A percentile compares a stretch with the other conserved stretches of the same genome.
Evolutionary conservation across 2,329 filamentous ascomycete species (phyloP).

Genomic region (Botrytis pseudocinerea): DNA sequence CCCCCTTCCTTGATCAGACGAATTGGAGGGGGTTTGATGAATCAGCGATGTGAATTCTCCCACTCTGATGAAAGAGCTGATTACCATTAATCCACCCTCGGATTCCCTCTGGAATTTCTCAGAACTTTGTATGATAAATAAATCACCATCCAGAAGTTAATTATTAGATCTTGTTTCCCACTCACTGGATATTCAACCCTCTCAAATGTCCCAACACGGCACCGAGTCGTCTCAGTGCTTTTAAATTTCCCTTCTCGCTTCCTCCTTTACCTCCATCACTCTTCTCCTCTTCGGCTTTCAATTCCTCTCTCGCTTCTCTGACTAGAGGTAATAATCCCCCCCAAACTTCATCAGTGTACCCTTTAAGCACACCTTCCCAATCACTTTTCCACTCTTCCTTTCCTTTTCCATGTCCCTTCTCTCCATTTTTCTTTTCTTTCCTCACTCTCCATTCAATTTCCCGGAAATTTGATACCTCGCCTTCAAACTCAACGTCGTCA

Average conservation of each 20-base stretch:
- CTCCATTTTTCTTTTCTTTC: not conserved
- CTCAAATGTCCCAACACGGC: constrained; percentile 34
- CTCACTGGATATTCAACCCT: not conserved
- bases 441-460: not conserved
- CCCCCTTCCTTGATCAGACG: too few relatives aligned
- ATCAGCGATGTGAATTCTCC: too few relatives aligned
- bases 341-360: constrained; percentile 68
- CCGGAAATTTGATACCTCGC: not conserved
- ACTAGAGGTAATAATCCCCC: constrained; percentile 60
- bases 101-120: not conserved
- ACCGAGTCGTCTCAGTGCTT: constrained; percentile 31
- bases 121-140: not conserved
- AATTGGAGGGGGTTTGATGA: too few relatives aligned
- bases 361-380: constrained; percentile 57
- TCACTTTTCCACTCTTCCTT: constrained; percentile 30
- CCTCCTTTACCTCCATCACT: not conserved
- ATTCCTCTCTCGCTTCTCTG: constrained; percentile 56
- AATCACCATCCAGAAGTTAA: fast-evolving
- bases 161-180: too few relatives aligned
- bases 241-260: constrained; percentile 22
- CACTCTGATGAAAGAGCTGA: too few relatives aligned
- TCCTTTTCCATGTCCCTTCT: not conserved
- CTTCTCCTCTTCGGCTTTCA: constrained; percentile 44
- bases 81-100: too few relatives aligned
- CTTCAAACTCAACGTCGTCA: not conserved